Evolutionary conservation across 2,329 filamentous ascomycete genomes (phyloP).

Genomic region (Colletotrichum siamense): DNA sequence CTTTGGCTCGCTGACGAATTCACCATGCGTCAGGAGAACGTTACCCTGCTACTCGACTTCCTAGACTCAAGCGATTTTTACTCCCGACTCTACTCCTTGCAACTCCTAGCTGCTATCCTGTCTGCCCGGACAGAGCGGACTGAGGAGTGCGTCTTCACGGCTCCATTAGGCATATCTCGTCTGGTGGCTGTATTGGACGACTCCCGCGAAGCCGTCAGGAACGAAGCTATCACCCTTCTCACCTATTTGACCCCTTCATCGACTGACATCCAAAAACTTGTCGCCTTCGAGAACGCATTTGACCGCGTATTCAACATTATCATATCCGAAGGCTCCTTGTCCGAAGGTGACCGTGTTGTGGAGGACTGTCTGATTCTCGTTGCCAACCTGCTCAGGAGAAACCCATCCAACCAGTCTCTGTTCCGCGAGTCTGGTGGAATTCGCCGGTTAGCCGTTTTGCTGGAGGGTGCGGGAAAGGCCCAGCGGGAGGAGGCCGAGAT

Average conservation of each 20-base stretch:
- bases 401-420: constrained; percentile 89
- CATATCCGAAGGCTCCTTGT: constrained; percentile 78
- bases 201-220: constrained; percentile 82
- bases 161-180: constrained; percentile 85
- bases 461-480: constrained; percentile 64
- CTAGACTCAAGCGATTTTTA: constrained; percentile 89
- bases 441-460: constrained; percentile 70
- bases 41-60: constrained; percentile 87
- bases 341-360: constrained; percentile 83
- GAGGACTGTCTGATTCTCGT: constrained; percentile 93
- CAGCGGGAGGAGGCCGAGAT: constrained; percentile 63
- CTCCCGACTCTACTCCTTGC: constrained; percentile 86
- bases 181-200: constrained; percentile 87
- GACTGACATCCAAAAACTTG: constrained; percentile 89
- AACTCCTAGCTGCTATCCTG: constrained; percentile 86
- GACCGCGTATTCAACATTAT: constrained; percentile 86
- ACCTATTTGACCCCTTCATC: constrained; percentile 89
- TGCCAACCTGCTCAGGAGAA: constrained; percentile 86
- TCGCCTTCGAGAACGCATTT: constrained; percentile 94
- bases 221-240: constrained; percentile 85
- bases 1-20: constrained; percentile 98
- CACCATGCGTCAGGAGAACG: constrained; percentile 96
- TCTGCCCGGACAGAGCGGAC: constrained; percentile 87
- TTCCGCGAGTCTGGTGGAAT: constrained; percentile 92
- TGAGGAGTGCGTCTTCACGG: constrained; percentile 91